Base-by-base conservation (phyloP, 805 yeast genomes). In the Schizosaccharomyces octosporus region DNA sequence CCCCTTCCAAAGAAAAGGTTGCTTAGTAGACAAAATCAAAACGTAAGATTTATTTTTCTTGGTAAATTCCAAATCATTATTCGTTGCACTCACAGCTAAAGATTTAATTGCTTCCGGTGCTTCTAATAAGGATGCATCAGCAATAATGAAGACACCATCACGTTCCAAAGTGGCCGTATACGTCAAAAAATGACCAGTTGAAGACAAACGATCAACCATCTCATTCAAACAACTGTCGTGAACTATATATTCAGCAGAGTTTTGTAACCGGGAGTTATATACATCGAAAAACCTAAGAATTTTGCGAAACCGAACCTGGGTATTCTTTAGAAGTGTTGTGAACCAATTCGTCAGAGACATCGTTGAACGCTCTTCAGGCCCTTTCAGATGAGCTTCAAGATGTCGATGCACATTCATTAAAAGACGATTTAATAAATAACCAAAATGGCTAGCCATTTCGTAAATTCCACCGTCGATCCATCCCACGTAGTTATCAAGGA, bases 1-100 rank as follows among this genome's bases (percentile, higher is more conserved):
- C 4, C 97, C 97, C 64, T 85, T 88, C 97, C 97, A 90, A 59
- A 85, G 80, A 71, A 89, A 78, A 0, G 96, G 94, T 66, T 86
- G 86, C 2, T 83, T 77, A 0, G 95, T 88, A 66, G 86, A 82
- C 4, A 89, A 62, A 59, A 61, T 63, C 54, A 64, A 63, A 60
- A 62, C 48, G 48, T 63, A 65, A 41, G 63, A 61, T 21, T 62
- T 55, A 55, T 62, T 63, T 45, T 57, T 63, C 58, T 41, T 63
- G 11, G 27, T 21, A 9, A 6, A 17, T 31, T 61, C 51, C 15
- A 27, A 48, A 42, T 64, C 62, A 27, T 15, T 36, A 17, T 55
- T 39, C 55, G 62, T 58, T 60, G 57, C 62, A 15, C 61, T 63
- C 41, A 62, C 63, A 59, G 55, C 59, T 32, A 63, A 63, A 59